phyloP scores from a whole-genome alignment of 176 grass and related monocot species.

The maize (Zea mays) region Zm-B73-REFERENCE-NAM-5.0 NC_050098.1:8779501-8780000 shows the following conservation, averaged over 20 bases:
- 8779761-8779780: slow-evolving; percentile 45
- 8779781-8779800: slow-evolving; percentile 44
- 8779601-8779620: slow-evolving; percentile 24
- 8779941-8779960: slow-evolving; percentile 69
- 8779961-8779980: slow-evolving; percentile 75
- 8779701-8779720: slow-evolving; percentile 79
- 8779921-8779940: slow-evolving; percentile 69
- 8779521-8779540: slow-evolving; percentile 82
- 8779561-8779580: slow-evolving; percentile 36
- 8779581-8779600: slow-evolving; percentile 1
- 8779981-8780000: slow-evolving; percentile 66
- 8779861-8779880: slow-evolving; percentile 71
- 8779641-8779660: slow-evolving; percentile 58
- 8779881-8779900: slow-evolving; percentile 86
- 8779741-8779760: slow-evolving; percentile 72
- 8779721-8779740: slow-evolving; percentile 85
- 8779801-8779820: slow-evolving; percentile 40
- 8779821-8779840: slow-evolving; percentile 52
- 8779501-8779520: slow-evolving; percentile 78
- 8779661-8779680: slow-evolving; percentile 75
- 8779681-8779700: slow-evolving; percentile 83
- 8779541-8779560: slow-evolving; percentile 93
- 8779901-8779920: slow-evolving; percentile 78
- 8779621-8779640: slow-evolving; percentile 2
- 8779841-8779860: slow-evolving; percentile 52